Percentiles rank a stretch among this genome's conserved stretches.
Conservation (phyloP, 371 early-diverging fungal genomes). For the Actinomortierella wolfii region DNA sequence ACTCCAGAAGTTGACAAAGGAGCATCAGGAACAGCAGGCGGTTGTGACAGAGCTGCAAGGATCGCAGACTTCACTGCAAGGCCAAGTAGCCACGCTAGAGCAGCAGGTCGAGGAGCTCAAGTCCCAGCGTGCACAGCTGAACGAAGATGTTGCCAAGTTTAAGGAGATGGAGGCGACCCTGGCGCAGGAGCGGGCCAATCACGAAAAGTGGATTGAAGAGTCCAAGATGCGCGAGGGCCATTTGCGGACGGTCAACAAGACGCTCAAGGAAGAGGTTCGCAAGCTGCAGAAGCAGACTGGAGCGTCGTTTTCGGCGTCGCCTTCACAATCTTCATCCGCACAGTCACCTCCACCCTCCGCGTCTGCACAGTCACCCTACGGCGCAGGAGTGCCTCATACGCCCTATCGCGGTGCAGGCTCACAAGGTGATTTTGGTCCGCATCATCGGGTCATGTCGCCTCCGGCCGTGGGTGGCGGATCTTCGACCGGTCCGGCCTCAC, state of each 20-base stretch:
- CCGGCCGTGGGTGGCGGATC: no score
- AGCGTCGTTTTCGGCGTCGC: no score
- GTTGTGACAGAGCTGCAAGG: conserved; percentile 8
- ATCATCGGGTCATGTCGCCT: neutral
- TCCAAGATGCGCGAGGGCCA: conserved; percentile 64
- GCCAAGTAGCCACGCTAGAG: conserved; percentile 19
- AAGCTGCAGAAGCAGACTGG: conserved; percentile 18
- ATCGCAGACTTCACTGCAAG: conserved; percentile 14
- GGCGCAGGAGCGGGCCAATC: conserved; percentile 18
- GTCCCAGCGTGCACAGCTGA: conserved; percentile 7
- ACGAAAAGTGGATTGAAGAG: conserved; percentile 57
- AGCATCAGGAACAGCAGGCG: conserved; percentile 9
- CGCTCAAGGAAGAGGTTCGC: conserved; percentile 68
- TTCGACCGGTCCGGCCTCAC: conserved; percentile 7
- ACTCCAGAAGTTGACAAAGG: conserved; percentile 10
- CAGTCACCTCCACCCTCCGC: no score
- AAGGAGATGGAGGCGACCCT: conserved; percentile 25
- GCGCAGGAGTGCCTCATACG: no score
- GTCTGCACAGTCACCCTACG: no score
- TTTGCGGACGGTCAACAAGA: conserved; percentile 69
- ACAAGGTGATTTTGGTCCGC: conserved; percentile 4
- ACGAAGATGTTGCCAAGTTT: conserved; percentile 19
- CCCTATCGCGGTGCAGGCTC: no score
- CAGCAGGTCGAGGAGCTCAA: conserved; percentile 24
- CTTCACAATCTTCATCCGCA: no score